Conservation (phyloP, 2,329 filamentous ascomycete genomes). For the Cordyceps cicadae region DNA sequence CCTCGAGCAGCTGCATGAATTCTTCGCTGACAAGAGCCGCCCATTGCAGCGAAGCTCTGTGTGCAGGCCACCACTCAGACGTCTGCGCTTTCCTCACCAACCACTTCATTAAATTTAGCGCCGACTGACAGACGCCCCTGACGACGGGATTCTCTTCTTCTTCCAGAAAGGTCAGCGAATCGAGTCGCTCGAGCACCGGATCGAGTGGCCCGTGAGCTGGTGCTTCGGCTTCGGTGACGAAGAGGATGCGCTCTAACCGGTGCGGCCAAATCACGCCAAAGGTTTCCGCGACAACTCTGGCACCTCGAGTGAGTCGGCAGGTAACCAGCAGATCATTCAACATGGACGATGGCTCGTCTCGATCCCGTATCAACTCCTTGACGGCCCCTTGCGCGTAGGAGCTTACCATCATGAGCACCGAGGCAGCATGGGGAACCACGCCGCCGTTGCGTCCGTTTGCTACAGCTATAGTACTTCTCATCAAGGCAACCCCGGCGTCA, state of each 20-base stretch:
- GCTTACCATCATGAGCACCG: neutral
- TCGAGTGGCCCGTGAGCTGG: neutral
- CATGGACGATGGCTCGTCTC: neutral
- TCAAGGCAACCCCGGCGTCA: neutral
- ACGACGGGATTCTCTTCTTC: neutral
- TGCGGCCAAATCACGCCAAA: neutral
- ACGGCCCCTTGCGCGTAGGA: neutral
- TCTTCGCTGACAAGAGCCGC: neutral
- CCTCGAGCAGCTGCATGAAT: neutral
- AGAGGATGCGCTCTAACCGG: neutral
- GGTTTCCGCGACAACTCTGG: neutral
- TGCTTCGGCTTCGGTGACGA: neutral
- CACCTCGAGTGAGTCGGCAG: neutral
- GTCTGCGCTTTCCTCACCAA: neutral
- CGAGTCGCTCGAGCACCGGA: neutral
- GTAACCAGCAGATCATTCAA: neutral
- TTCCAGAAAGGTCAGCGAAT: neutral
- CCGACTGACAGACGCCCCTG: neutral
- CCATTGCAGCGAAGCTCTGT: neutral
- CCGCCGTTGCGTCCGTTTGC: neutral
- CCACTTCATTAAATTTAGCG: neutral
- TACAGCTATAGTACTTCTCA: neutral
- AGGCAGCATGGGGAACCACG: neutral
- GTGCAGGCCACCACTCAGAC: neutral
- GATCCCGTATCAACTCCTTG: neutral